Conservation (phyloP, 1,284 basidiomycete species). For the Somion occarium region DNA sequence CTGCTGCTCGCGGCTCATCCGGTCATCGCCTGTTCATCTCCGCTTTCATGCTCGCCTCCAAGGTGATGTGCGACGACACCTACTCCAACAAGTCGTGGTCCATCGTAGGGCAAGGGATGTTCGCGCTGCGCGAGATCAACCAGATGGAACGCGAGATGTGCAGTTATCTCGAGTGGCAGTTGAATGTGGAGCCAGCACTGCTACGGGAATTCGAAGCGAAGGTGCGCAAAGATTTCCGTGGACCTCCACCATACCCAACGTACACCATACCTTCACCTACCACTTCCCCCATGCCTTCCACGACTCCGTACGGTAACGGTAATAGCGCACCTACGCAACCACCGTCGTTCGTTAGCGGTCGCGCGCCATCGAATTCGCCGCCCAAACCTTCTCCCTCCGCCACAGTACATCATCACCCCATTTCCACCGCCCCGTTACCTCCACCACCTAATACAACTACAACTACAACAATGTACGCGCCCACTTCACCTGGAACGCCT, state of each 20-base stretch:
- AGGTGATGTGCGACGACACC: constrained; percentile 93
- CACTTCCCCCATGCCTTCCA: constrained; percentile 47
- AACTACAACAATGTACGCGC: constrained; percentile 24
- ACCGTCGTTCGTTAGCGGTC: constrained; percentile 38
- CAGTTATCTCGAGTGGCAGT: constrained; percentile 87
- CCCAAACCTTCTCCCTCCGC: constrained; percentile 26
- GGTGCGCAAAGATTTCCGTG: constrained; percentile 59
- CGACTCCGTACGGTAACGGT: constrained; percentile 32
- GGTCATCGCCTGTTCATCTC: constrained; percentile 91
- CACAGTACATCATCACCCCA: constrained; percentile 2
- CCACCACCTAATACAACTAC: constrained; percentile 9
- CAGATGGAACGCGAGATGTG: constrained; percentile 97
- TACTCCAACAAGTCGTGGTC: constrained; percentile 97
- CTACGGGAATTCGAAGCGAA: constrained; percentile 60
- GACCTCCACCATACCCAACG: constrained; percentile 50
- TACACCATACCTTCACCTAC: constrained; percentile 50
- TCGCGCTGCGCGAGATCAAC: constrained; percentile 86
- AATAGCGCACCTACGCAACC: constrained; percentile 35
- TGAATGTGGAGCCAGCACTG: constrained; percentile 70
- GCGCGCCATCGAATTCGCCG: constrained; percentile 32
- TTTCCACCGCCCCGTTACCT: constrained; percentile 10
- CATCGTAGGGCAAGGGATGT: constrained; percentile 91
- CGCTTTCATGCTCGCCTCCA: constrained; percentile 90
- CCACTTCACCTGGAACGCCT: constrained; percentile 32
- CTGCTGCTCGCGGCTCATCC: constrained; percentile 86